Evolutionary conservation across 192 early-diverging fungal genomes (phyloP), one percentile per base, ranked within the genome.

Genomic region (Podila epigama): DNA sequence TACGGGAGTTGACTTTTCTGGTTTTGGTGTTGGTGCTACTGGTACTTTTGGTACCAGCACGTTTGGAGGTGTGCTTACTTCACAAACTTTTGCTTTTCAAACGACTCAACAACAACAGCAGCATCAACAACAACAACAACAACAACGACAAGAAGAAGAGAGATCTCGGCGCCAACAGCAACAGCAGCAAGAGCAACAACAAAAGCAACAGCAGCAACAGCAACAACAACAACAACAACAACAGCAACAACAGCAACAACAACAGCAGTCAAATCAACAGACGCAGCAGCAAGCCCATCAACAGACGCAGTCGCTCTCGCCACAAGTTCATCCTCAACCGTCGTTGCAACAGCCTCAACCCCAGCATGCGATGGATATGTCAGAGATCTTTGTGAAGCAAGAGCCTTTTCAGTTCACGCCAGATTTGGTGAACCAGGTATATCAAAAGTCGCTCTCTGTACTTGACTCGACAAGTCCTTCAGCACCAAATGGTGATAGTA

Each of bases 401-500:
- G 73, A 77, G 18, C 50, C 65, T 1, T 77, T 77, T 40, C 73
- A 68, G 73, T 77, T 77, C 25, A 68, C 73, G 13, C 73, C 20
- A 20, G 73, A 77, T 10, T 34, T 77, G n/a, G 73, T 77, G 10
- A 77, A 77, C 28, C 73, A 77, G 31, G 73, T 77, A 29, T 77
- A 77, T 33, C 73, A 77, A 68, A 77, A 77, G 56, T 63, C 73
- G 3, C 37, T 77, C 9, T 63, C 73, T 4, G 73, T 77, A 22
- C 57, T 77, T 55, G 73, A 77, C 32, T 68, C 58, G 0, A 41
- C 29, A 0, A 11, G 27, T 10, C 52, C 27, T 18, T 57, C 28
- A 50, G 59, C 27, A 10, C 11, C 40, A 13, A 22, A 51, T 51
- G 59, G 66, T 12, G 16, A 31, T 16, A 22, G 58, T 27, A 60